phyloP scores from a whole-genome alignment of 305 asterid genomes.

The Plantago coronopus region DNA sequence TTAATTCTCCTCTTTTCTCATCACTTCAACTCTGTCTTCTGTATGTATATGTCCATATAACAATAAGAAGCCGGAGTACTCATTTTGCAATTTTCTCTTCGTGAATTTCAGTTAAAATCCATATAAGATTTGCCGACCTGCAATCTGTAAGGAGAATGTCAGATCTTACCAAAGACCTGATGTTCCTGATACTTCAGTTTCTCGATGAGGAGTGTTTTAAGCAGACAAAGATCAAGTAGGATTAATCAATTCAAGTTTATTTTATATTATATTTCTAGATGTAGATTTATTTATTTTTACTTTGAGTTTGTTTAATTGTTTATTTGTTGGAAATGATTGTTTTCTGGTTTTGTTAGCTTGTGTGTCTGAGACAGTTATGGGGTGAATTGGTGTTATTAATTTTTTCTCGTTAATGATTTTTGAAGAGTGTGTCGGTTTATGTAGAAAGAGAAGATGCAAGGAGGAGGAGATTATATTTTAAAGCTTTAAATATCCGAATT shows the following conservation, averaged over 20 bases:
- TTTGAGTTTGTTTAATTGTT: neutral
- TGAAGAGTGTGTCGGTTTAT: neutral
- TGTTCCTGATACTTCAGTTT: conserved; percentile 89
- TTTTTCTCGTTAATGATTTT: neutral
- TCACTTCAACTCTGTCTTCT: too few relatives aligned
- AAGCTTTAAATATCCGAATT: neutral
- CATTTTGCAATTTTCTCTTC: neutral
- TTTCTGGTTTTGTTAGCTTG: conserved; percentile 15
- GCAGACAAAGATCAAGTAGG: conserved; percentile 84
- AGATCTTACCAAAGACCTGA: conserved; percentile 91
- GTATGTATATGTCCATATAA: neutral
- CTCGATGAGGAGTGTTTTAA: conserved; percentile 96
- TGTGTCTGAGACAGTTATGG: neutral
- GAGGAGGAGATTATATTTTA: neutral
- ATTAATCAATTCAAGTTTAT: neutral
- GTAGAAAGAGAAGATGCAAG: too few relatives aligned
- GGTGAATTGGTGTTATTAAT: neutral
- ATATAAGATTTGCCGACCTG: conserved; percentile 38
- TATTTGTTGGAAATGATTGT: neutral
- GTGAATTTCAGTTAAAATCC: conserved; percentile 24
- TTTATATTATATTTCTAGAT: neutral
- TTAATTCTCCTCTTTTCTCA: too few relatives aligned
- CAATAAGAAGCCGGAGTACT: neutral
- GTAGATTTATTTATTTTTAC: neutral
- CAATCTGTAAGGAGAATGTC: conserved; percentile 47